Evolutionary conservation across 805 yeast genomes (phyloP), one percentile per base, ranked within the genome.

Genomic region (Osmozyma mogii): DNA sequence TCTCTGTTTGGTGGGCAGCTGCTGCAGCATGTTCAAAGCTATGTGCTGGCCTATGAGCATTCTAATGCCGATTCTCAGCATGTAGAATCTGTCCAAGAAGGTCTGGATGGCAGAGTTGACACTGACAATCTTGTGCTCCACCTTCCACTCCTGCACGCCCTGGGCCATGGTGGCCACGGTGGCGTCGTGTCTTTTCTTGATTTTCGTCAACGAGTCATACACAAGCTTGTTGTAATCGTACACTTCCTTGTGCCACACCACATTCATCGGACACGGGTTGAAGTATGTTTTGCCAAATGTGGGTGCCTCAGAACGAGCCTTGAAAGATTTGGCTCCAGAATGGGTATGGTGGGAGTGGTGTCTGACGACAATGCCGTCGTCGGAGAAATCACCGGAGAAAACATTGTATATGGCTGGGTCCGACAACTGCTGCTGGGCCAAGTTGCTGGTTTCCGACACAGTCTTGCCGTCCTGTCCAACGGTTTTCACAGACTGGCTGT

Each of bases 1-100:
- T 23, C 63, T 49, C 32, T 55, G 59, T 35, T 58, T 55, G 3
- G 67, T 54, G 14, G 65, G 62, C 28, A 58, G 56, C 12, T 58
- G 58, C 44, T 80, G 81, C 27, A 79, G 77, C 65, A 72, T 70
- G 57, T 76, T 78, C 29, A 85, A 67, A 1, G 95, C 89, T 40
- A 85, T 79, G 46, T 85, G 94, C 58, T 85, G 96, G n/a, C 95
- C 96, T 47, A 85, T 83, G 23, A 85, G 68, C 94, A 87, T 87
- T 40, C 96, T 70, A 37, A 87, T 87, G 2, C 96, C 96, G 38
- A 87, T 87, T 35, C 95, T 68, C 30, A 85, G 78, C 87, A 85
- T 78, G 61, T 87, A 85, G 50, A 85, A 85, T 18, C 92, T 56
- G 57, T 87, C 96, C 38, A 85, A 61, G 48, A 87, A 85, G 10